A percentile compares a stretch with the other conserved stretches of the same genome.
Evolutionary conservation across 805 yeast species (phyloP).

Genomic region (Candida berthetii): DNA sequence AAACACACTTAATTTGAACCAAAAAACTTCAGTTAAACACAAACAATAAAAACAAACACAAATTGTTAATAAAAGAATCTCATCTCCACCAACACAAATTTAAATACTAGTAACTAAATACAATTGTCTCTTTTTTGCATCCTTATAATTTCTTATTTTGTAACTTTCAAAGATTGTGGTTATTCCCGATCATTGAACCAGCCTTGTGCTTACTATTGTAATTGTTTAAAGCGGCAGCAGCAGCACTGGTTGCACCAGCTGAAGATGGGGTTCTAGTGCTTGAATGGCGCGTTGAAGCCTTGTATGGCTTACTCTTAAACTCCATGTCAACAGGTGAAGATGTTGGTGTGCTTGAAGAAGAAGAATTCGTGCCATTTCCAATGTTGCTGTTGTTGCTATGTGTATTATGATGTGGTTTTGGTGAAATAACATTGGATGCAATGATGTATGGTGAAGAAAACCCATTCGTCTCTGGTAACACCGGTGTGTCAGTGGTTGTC

Average conservation of each 20-base stretch:
- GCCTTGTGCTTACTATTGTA: background rate
- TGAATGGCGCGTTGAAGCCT: conserved; percentile 13
- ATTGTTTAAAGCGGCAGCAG: background rate
- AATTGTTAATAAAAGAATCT: too few relatives aligned
- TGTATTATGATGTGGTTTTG: conserved; percentile 25
- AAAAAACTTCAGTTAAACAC: too few relatives aligned
- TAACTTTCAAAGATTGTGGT: too few relatives aligned
- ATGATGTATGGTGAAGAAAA: conserved; percentile 64
- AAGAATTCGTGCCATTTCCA: conserved; percentile 24
- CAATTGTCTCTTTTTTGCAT: too few relatives aligned
- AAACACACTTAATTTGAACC: too few relatives aligned
- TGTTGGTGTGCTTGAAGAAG: conserved; percentile 40
- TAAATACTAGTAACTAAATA: too few relatives aligned
- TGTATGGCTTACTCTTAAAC: conserved; percentile 17
- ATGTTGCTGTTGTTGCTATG: background rate
- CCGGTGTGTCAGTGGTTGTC: conserved; percentile 23
- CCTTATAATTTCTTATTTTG: too few relatives aligned
- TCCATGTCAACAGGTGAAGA: conserved; percentile 16
- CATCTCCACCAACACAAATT: too few relatives aligned
- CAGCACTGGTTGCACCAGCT: conserved; percentile 43
- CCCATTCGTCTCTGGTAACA: conserved; percentile 30
- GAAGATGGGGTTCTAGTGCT: conserved; percentile 40
- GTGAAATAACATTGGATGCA: conserved; percentile 57
- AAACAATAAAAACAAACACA: too few relatives aligned
- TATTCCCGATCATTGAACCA: too few relatives aligned